Conservation (phyloP, 495 filamentous ascomycete species). For the Pseudotulostoma volvatum region DNA sequence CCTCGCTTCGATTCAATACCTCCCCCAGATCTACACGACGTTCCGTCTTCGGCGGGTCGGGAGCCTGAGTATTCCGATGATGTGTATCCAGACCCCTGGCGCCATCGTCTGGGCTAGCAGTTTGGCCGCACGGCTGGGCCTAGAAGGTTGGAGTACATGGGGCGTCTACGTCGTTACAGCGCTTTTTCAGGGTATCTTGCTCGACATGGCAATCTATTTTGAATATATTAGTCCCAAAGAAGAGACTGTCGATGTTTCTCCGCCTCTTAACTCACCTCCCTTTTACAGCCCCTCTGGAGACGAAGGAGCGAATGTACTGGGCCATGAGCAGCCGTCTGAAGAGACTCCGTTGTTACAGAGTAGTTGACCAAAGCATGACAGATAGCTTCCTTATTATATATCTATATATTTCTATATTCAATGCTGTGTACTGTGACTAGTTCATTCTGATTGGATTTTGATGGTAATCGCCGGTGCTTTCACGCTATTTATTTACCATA, state of each 20-base stretch:
- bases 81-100: constrained; percentile 93
- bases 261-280: too few species aligned
- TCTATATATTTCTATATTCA: constrained; percentile 4
- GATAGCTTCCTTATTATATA: constrained; percentile 1
- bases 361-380: constrained; percentile 8
- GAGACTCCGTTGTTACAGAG: constrained; percentile 29
- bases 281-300: too few species aligned
- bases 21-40: constrained; percentile 89
- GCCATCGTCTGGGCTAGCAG: constrained; percentile 78
- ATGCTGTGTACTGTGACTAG: too few species aligned
- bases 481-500: too few species aligned
- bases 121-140: constrained; percentile 61
- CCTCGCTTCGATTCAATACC: constrained; percentile 79
- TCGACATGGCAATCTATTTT: constrained; percentile 67
- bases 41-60: constrained; percentile 68
- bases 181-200: constrained; percentile 63
- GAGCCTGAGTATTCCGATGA: constrained; percentile 90
- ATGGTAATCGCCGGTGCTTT: too few species aligned
- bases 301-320: too few species aligned
- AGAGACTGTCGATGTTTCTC: too few species aligned
- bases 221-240: constrained; percentile 36
- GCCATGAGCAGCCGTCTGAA: constrained; percentile 26
- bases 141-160: constrained; percentile 89
- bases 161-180: constrained; percentile 76
- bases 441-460: too few species aligned